Evolutionary conservation across 148 eudicot genomes (phyloP), one percentile per base, ranked within the genome.

Genomic region (Tetragonia tetragonoides): DNA sequence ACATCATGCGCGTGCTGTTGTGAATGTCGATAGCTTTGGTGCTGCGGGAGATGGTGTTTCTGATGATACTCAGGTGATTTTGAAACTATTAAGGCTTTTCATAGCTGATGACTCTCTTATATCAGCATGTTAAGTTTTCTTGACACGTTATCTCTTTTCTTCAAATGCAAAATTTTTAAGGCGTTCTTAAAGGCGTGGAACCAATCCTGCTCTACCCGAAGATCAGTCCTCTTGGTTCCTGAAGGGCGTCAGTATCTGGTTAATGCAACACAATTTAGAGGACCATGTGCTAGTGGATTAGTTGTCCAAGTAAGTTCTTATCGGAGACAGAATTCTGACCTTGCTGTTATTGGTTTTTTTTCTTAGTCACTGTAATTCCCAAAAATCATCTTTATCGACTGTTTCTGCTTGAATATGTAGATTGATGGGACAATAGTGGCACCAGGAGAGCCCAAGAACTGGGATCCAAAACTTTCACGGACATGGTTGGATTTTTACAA

Each of bases 361-460:
- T 51, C 51, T 66, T 49, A 40, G 15, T 20, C 61, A 46, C 56
- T 59, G 66, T n/a, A 68, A 57, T 49, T 46, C 39, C 24, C 12
- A 4, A n/a, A 6, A 17, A 5, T 0, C 17, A 41, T 73, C 28
- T 15, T 51, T 53, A 14, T 62, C 8, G 49, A 7, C 54, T 66
- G 65, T 65, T 42, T 41, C 12, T 77, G 51, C 44, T 54, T 39
- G 66, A 40, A 62, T 28, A 18, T 78, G 73, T 85, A 95, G 99
- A 89, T 95, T 77, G 98, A 93, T 73, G 98, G 99, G 67, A 91
- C 90, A 34, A 87, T 93, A 83, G 83, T 91, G 81, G 99, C 99
- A 70, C 99, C 97, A 76, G 92, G 75, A 76, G 98, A 93, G 72
- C 97, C 95, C 4, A 81, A 83, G 17, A 80, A 77, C 63, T 95